A percentile compares a stretch with the other conserved stretches of the same genome.
Evolutionary conservation across 1,284 basidiomycete genomes (phyloP).

Genomic region (Microbotryomycetes sp.): DNA sequence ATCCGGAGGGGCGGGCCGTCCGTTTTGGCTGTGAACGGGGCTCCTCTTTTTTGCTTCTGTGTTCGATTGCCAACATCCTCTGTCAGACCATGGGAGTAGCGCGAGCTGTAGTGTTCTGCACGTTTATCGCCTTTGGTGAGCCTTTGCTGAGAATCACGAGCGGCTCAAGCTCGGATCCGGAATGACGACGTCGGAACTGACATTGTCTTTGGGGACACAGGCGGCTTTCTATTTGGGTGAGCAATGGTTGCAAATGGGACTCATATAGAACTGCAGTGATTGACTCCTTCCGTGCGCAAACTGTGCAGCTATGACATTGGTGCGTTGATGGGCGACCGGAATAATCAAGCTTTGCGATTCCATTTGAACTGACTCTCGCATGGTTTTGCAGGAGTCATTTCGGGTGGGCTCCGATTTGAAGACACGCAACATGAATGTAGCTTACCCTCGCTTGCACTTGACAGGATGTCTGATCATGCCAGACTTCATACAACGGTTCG

Average conservation of each 20-base stretch:
- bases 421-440: conserved; percentile 43
- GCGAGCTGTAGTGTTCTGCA: conserved; percentile 55
- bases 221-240: not conserved
- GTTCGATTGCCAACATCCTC: not conserved
- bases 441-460: too few species aligned
- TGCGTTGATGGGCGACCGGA: too few species aligned
- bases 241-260: not conserved
- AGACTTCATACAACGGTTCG: conserved; percentile 65
- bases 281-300: conserved; percentile 20
- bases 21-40: not conserved
- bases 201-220: not conserved
- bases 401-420: conserved; percentile 64
- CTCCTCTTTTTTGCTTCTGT: not conserved
- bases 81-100: conserved; percentile 43
- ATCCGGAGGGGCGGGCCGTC: not conserved
- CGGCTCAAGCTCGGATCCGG: not conserved
- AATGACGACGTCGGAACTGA: not conserved
- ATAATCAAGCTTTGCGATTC: too few species aligned
- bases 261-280: not conserved
- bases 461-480: conserved; percentile 74
- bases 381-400: not conserved
- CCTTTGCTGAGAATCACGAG: conserved; percentile 20
- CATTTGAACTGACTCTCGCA: too few species aligned
- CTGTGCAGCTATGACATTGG: conserved; percentile 32
- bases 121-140: conserved; percentile 54